These are phyloP conservation scores for Sporothrix euskadiensis DNA, from an alignment of 2,329 filamentous ascomycete species.

Conservation along the genomic window DNA sequence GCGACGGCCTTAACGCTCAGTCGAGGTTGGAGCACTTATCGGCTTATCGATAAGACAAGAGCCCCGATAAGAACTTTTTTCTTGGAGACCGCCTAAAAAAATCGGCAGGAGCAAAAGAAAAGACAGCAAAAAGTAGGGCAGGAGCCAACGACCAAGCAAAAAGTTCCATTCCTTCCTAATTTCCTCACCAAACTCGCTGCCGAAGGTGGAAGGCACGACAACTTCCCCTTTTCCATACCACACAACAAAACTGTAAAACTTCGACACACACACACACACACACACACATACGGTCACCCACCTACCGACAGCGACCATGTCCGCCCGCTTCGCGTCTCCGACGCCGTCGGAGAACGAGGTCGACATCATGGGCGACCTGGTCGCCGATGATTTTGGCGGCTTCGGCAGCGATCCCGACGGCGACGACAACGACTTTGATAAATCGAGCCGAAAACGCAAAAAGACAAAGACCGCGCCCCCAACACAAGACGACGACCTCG, in stretches of 20 bases:
- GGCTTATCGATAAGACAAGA: slow-evolving; percentile 22
- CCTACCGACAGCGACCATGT: slow-evolving; percentile 53
- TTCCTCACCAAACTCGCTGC: neutral
- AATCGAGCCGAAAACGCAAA: slow-evolving; percentile 38
- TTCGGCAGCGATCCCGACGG: slow-evolving; percentile 52
- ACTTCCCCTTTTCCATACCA: neutral
- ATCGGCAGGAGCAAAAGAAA: slow-evolving; percentile 13
- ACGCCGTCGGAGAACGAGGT: slow-evolving; percentile 85
- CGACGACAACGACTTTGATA: slow-evolving; percentile 42
- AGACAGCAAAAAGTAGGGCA: neutral
- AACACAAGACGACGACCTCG: slow-evolving; percentile 50
- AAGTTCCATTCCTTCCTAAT: neutral
- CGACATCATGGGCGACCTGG: slow-evolving; percentile 80
- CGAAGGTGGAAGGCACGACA: neutral
- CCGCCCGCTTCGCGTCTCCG: slow-evolving; percentile 73
- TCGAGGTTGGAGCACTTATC: neutral
- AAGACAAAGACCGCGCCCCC: slow-evolving; percentile 34
- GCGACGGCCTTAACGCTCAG: neutral
- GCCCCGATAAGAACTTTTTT: slow-evolving; percentile 21
- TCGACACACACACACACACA: neutral
- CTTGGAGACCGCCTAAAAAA: slow-evolving; percentile 15
- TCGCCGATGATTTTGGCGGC: slow-evolving; percentile 51
- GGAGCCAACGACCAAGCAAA: neutral
- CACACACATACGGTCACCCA: neutral
- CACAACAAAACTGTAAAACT: neutral